phyloP scores from a whole-genome alignment of 2,329 filamentous ascomycete genomes.

The Phyllosticta paracitricarpa region DNA sequence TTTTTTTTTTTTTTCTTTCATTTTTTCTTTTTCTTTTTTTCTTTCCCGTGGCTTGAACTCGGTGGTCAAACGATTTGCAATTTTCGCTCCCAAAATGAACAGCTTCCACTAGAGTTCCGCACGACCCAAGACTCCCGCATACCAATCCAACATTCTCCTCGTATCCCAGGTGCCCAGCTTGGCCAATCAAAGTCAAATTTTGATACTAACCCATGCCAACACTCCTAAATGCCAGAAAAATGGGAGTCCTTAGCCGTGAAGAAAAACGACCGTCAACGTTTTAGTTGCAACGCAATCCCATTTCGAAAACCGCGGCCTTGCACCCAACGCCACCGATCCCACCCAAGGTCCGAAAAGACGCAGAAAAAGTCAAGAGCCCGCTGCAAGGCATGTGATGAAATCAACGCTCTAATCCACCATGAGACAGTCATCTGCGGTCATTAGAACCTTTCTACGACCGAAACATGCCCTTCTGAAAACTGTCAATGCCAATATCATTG shows the following conservation, averaged over 20 bases:
- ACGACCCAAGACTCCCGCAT: not conserved
- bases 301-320: not conserved
- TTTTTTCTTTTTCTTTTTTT: no score
- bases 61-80: no score
- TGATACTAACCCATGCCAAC: not conserved
- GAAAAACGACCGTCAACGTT: not conserved
- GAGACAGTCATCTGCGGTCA: not conserved
- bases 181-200: not conserved
- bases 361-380: not conserved
- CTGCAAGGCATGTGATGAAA: not conserved
- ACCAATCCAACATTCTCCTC: not conserved
- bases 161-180: not conserved
- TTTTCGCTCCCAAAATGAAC: not conserved
- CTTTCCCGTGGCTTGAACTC: no score
- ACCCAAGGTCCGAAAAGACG: not conserved
- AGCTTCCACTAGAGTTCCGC: not conserved
- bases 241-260: not conserved
- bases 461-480: slow-evolving; percentile 61
- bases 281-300: not conserved
- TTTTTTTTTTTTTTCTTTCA: no score
- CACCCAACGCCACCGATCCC: not conserved
- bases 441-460: slow-evolving; percentile 42
- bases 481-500: slow-evolving; percentile 56
- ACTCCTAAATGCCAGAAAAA: not conserved
- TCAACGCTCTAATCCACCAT: not conserved